Base-by-base conservation (phyloP, 192 early-diverging fungal species). In the Coemansia nantahalensis region DNA sequence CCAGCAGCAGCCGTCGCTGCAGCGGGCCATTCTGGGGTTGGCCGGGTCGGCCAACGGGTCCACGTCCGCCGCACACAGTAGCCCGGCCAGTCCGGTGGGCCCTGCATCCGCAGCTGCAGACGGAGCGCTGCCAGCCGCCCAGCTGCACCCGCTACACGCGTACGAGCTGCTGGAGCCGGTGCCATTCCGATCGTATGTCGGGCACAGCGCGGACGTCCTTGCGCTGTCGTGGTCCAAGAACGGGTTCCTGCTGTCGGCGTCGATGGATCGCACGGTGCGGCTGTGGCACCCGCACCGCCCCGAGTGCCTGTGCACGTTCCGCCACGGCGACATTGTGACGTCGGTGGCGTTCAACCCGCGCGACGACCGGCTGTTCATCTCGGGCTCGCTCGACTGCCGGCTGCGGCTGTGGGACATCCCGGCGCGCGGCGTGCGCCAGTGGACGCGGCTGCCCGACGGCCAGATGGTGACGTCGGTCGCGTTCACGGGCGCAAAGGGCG, bases 321-420 rank as follows among this genome's bases (percentile, higher is more conserved):
- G 77, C 23, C 91, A 94, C 58, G 65, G 77, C 28, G 89, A 89
- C 58, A 82, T 86, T 13, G 91, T 94, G 3, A 86, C 88, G 1
- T 79, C 83, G 6, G 84, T 93, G 6, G 75, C 80, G 0, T 95
- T 95, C 60, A 90, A 88, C 56, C 91, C 91, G 23, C 62, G 79
- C 48, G 91, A 95, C 56, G 87, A 92, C 56, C 82, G 85, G 2
- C 82, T 83, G 56, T 90, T 94, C 43, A 62, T 93, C 30, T 86
- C 82, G 11, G 91, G 90, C 1, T 89, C 88, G 24, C 62, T 92
- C 23, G 90, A 92, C 65, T 79, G 86, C 31, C 84, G 84, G 46
- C 55, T 95, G 32, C 76, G 90, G 14, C 57, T 93, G 42, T 93
- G 93, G 93, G 86, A 86, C 49, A 84, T 92, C 28, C 77, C 82